Conservation (phyloP, 2,329 filamentous ascomycete genomes). For the Thelonectria blattea region DNA sequence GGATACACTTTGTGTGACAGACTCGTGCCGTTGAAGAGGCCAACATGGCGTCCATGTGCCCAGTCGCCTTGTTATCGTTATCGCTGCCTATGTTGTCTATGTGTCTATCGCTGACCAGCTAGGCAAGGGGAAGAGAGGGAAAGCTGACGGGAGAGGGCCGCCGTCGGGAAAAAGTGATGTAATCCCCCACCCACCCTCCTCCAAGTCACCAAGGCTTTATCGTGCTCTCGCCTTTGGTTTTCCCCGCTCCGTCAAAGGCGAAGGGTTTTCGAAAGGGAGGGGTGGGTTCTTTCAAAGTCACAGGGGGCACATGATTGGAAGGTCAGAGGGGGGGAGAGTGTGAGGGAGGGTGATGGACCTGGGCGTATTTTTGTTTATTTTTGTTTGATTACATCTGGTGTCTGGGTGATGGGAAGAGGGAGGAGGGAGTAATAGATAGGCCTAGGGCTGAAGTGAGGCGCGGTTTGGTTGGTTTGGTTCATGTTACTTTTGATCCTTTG, state of each 20-base stretch:
- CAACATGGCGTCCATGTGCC: neutral
- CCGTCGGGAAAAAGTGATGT: conserved; percentile 12
- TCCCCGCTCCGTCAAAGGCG: too few species aligned
- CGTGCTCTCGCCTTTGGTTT: neutral
- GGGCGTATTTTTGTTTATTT: too few species aligned
- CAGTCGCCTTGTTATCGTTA: neutral
- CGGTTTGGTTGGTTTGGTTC: conserved; percentile 13
- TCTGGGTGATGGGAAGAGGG: neutral
- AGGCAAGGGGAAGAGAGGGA: neutral
- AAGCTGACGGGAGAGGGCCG: conserved; percentile 4
- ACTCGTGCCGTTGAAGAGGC: neutral
- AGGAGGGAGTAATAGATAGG: neutral
- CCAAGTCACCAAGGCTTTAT: neutral
- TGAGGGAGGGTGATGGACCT: neutral
- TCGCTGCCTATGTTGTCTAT: neutral
- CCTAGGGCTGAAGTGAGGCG: conserved; percentile 10
- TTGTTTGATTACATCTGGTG: too few species aligned
- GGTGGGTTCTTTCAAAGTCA: neutral
- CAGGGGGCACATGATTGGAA: neutral
- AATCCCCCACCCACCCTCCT: conserved; percentile 2
- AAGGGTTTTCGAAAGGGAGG: neutral
- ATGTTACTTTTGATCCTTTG: conserved; percentile 9
- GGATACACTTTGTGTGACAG: neutral
- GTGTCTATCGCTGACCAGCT: too few species aligned
- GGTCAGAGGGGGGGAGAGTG: neutral